These are phyloP conservation scores for Cryptococcus deneoformans DNA, from an alignment of 1,284 basidiomycete genomes.

Conservation along the genomic window DNA sequence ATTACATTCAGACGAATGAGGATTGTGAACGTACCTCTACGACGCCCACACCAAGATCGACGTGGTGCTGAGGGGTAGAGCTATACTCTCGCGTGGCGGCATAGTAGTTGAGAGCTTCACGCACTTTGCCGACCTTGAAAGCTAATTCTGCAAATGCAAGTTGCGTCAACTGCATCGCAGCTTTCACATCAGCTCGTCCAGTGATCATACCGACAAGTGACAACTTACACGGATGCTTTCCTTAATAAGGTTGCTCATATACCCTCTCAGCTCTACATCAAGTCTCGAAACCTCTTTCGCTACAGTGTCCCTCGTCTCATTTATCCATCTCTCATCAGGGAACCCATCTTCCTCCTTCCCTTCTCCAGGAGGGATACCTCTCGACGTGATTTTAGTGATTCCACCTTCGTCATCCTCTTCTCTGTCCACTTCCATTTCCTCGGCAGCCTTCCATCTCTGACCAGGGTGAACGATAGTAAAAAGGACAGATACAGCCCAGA, in stretches of 20 bases:
- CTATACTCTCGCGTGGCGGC: constrained; percentile 33
- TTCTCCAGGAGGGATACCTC: not conserved
- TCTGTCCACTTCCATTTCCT: constrained; percentile 1
- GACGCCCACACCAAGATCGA: constrained; percentile 38
- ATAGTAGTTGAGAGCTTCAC: constrained; percentile 29
- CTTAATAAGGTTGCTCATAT: constrained; percentile 46
- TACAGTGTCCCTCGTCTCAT: not conserved
- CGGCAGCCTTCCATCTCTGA: not conserved
- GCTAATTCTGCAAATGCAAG: constrained; percentile 38
- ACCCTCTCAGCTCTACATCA: constrained; percentile 41
- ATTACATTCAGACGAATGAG: constrained; percentile 2
- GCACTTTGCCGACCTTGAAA: constrained; percentile 28
- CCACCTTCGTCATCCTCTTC: not conserved
- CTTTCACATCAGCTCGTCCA: not conserved
- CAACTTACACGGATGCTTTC: constrained; percentile 43
- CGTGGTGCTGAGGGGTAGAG: constrained; percentile 33
- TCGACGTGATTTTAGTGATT: not conserved
- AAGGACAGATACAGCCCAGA: constrained; percentile 9
- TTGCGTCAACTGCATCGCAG: constrained; percentile 35
- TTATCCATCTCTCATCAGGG: constrained; percentile 31
- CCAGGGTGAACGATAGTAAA: constrained; percentile 6
- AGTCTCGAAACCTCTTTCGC: constrained; percentile 21
- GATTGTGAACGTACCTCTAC: constrained; percentile 13
- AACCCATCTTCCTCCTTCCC: constrained; percentile 20
- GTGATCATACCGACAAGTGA: not conserved